These are phyloP conservation scores for Venturia carpophila DNA, from an alignment of 2,329 filamentous ascomycete genomes.

Conservation along the genomic window DNA sequence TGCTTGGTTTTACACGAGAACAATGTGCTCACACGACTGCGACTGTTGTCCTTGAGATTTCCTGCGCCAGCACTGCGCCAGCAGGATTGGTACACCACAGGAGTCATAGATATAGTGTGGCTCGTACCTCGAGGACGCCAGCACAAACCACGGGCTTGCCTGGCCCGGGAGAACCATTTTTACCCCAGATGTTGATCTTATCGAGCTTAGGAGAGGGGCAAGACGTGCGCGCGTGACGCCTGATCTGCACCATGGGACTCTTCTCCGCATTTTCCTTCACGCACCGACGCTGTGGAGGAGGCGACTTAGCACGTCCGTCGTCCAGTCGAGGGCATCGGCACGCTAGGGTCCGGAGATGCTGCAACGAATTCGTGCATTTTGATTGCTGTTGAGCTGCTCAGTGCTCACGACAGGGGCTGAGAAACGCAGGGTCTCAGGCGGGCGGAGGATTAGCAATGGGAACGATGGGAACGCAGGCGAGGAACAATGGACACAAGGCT, in stretches of 20 bases:
- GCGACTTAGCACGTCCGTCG: not conserved
- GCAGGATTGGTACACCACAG: not conserved
- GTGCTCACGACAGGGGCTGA: not conserved
- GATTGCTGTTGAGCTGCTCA: not conserved
- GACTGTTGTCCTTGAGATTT: too few relatives aligned
- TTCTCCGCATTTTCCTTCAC: conserved; percentile 12
- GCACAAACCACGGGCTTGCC: not conserved
- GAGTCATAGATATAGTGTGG: not conserved
- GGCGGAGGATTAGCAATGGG: not conserved
- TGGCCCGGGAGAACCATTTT: conserved; percentile 1
- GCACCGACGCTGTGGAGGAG: not conserved
- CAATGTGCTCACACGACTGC: not conserved
- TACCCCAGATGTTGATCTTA: conserved; percentile 9
- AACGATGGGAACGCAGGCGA: too few relatives aligned
- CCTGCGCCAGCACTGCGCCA: too few relatives aligned
- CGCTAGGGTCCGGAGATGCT: not conserved
- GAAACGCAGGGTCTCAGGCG: not conserved
- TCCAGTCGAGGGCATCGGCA: not conserved
- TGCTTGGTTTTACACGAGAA: not conserved
- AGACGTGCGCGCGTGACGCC: conserved; percentile 1
- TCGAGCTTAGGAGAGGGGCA: conserved; percentile 7
- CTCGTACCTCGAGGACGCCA: not conserved
- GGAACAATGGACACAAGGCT: too few relatives aligned
- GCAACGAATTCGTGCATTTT: not conserved
- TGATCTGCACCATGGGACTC: conserved; percentile 13